phyloP scores from a whole-genome alignment of 805 yeast genomes.

The Hanseniaspora osmophila region DNA sequence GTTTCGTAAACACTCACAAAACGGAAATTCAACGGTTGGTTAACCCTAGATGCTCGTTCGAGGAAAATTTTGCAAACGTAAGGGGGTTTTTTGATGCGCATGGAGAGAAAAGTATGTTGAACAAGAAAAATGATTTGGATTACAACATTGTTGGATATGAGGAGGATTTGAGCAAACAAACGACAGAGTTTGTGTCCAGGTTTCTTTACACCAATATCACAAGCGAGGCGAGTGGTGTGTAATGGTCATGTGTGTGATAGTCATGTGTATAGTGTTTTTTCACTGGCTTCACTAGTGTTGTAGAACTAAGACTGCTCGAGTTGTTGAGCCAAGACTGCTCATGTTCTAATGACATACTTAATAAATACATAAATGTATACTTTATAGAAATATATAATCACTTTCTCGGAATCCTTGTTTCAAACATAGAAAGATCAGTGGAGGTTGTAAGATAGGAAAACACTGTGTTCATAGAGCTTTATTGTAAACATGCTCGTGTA shows the following conservation, averaged over 20 bases:
- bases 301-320: no score
- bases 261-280: no score
- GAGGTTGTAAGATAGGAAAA: no score
- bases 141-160: neutral
- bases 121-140: neutral
- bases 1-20: slow-evolving; percentile 1
- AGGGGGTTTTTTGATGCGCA: no score
- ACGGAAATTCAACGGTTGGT: neutral
- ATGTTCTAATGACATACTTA: neutral
- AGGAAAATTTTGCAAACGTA: neutral
- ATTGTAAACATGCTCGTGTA: no score
- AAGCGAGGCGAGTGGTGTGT: no score
- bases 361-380: neutral
- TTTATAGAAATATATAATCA: neutral
- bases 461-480: no score
- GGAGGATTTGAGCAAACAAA: neutral
- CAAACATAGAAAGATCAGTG: no score
- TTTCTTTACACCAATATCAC: no score
- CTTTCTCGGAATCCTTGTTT: no score
- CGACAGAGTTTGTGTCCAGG: neutral
- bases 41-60: neutral
- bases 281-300: no score
- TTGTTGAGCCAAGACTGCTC: neutral
- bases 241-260: no score
- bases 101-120: neutral